These are phyloP conservation scores for Hymenoscyphus albidus DNA, from an alignment of 2,329 filamentous ascomycete species.

Conservation along the genomic window DNA sequence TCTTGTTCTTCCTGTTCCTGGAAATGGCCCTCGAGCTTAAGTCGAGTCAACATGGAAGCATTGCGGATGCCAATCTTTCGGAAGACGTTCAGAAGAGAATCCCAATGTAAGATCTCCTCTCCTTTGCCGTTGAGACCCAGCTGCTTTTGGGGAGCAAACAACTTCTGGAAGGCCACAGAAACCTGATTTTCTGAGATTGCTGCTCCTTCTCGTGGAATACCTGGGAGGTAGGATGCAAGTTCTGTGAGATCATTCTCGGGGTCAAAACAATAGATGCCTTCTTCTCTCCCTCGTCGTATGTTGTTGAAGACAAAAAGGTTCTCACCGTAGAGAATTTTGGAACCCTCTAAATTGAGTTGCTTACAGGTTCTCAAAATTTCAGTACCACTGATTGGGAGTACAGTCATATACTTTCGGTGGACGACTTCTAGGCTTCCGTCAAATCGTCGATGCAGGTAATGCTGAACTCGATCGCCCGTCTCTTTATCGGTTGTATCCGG, in stretches of 20 bases:
- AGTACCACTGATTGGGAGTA: not conserved
- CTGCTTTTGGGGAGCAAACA: not conserved
- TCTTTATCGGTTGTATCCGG: not conserved
- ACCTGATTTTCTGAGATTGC: not conserved
- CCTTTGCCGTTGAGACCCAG: not conserved
- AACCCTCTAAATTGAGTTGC: not conserved
- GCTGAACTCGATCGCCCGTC: not conserved
- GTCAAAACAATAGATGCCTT: not conserved
- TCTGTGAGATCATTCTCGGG: not conserved
- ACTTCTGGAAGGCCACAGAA: not conserved
- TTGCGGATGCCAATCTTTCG: not conserved
- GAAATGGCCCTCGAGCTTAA: not conserved
- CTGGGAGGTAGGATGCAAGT: not conserved
- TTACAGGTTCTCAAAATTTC: not conserved
- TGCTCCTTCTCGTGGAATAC: not conserved
- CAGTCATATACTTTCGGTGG: not conserved
- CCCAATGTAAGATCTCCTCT: not conserved
- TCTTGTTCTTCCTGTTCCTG: not conserved
- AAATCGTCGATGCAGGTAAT: not conserved
- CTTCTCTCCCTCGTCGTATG: not conserved
- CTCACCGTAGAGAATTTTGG: not conserved
- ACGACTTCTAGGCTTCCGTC: not conserved
- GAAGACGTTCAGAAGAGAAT: not conserved
- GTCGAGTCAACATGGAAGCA: not conserved
- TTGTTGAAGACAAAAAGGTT: constrained; percentile 2